Evolutionary conservation across 1,139 yeast species (phyloP).

Genomic region (Protomyces inundatus): DNA sequence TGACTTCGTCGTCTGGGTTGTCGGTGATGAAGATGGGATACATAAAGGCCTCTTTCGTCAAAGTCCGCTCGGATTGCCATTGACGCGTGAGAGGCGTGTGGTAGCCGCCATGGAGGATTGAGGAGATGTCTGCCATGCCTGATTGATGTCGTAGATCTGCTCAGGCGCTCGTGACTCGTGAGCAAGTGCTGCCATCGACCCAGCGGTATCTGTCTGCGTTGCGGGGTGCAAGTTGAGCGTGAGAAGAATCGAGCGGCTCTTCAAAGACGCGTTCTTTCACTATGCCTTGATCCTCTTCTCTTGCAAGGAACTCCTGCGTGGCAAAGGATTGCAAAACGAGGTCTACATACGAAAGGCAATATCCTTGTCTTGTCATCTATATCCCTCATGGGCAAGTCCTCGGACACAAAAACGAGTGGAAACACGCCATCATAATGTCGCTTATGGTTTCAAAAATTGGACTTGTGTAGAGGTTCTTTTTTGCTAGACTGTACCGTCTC

Average conservation of each 20-base stretch:
- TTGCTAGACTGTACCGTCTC: too few species aligned
- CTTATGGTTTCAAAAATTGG: not conserved
- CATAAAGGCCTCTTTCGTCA: slow-evolving; percentile 65
- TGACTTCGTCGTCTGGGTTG: slow-evolving; percentile 69
- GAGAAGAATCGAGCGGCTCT: not conserved
- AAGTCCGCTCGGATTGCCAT: slow-evolving; percentile 85
- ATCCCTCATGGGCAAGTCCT: slow-evolving; percentile 1
- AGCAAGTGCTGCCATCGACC: too few species aligned
- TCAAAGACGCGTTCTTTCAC: not conserved
- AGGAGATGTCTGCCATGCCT: slow-evolving; percentile 21
- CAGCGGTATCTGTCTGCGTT: not conserved
- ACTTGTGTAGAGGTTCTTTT: too few species aligned
- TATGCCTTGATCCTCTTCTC: not conserved
- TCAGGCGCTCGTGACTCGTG: too few species aligned
- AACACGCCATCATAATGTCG: not conserved
- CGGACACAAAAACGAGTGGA: not conserved
- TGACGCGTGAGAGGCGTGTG: slow-evolving; percentile 80
- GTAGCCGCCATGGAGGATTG: slow-evolving; percentile 46
- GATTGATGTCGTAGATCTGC: not conserved
- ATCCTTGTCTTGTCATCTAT: not conserved
- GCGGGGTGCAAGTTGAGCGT: not conserved
- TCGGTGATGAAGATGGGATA: slow-evolving; percentile 88
- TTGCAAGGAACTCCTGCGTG: not conserved
- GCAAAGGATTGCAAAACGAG: not conserved
- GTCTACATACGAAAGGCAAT: not conserved